phyloP scores from a whole-genome alignment of 2,329 filamentous ascomycete species.

The Monilinia fructicola region DNA sequence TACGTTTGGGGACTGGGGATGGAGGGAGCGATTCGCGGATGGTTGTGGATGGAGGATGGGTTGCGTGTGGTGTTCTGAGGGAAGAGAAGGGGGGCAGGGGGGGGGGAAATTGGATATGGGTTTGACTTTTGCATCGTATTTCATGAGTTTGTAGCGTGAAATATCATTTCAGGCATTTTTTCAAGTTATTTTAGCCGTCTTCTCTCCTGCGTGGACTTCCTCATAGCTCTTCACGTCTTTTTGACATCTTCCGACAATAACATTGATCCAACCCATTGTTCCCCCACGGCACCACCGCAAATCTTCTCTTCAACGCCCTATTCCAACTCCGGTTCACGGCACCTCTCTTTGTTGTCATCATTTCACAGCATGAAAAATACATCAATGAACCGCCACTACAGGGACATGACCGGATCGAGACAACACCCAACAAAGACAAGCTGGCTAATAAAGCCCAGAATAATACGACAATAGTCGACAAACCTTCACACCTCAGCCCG shows the following conservation, averaged over 20 bases:
- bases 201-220: background rate
- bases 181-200: background rate
- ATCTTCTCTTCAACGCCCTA: background rate
- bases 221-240: too few species aligned
- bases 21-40: too few species aligned
- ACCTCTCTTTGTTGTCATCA: background rate
- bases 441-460: background rate
- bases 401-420: constrained; percentile 1
- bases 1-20: background rate
- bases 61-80: background rate
- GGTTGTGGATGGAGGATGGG: background rate
- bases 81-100: too few species aligned
- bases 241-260: background rate
- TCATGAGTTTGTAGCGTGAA: too few species aligned
- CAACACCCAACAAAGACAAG: background rate
- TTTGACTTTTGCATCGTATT: background rate
- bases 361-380: background rate
- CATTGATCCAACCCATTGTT: background rate
- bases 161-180: background rate
- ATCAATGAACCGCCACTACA: background rate
- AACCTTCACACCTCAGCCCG: background rate
- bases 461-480: background rate
- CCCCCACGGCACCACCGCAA: too few species aligned
- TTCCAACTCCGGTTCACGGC: background rate
- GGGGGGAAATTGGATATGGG: background rate